Percentiles rank a stretch among this genome's conserved stretches.
Evolutionary conservation across 1,284 basidiomycete genomes (phyloP).

Genomic region (Naganishia albida): DNA sequence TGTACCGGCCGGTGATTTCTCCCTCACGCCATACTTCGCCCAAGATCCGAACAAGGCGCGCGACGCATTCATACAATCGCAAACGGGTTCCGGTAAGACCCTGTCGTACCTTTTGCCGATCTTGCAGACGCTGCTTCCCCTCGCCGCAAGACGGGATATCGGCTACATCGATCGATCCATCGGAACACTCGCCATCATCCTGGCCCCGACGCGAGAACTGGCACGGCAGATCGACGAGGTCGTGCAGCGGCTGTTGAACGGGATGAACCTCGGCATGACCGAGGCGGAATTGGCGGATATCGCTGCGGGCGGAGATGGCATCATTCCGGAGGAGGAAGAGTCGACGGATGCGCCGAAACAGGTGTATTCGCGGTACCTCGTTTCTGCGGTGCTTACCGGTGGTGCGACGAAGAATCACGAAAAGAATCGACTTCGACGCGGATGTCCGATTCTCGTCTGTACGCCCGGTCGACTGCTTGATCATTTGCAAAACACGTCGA

Average conservation of each 20-base stretch:
- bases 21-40: conserved; percentile 39
- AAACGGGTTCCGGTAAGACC: conserved; percentile 98
- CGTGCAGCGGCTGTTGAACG: conserved; percentile 64
- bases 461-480: conserved; percentile 71
- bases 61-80: conserved; percentile 93
- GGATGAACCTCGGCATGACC: conserved; percentile 25
- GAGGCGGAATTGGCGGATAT: conserved; percentile 29
- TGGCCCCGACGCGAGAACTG: conserved; percentile 93
- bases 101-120: conserved; percentile 93
- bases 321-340: conserved; percentile 43
- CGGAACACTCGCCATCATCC: conserved; percentile 89
- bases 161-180: conserved; percentile 77
- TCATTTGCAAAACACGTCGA: conserved; percentile 77
- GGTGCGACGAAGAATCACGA: conserved; percentile 72
- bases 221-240: conserved; percentile 98
- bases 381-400: conserved; percentile 86
- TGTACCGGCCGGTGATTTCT: conserved; percentile 40
- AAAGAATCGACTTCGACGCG: conserved; percentile 70
- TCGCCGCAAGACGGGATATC: conserved; percentile 63
- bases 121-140: conserved; percentile 85
- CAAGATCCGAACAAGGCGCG: conserved; percentile 47
- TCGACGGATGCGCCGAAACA: conserved; percentile 56
- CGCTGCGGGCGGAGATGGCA: conserved; percentile 54
- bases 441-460: conserved; percentile 70
- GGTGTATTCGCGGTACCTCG: conserved; percentile 85